Percentiles rank a stretch among this genome's conserved stretches.
Conservation (phyloP, 345 rosid species). For the Aquilaria sinensis region DNA sequence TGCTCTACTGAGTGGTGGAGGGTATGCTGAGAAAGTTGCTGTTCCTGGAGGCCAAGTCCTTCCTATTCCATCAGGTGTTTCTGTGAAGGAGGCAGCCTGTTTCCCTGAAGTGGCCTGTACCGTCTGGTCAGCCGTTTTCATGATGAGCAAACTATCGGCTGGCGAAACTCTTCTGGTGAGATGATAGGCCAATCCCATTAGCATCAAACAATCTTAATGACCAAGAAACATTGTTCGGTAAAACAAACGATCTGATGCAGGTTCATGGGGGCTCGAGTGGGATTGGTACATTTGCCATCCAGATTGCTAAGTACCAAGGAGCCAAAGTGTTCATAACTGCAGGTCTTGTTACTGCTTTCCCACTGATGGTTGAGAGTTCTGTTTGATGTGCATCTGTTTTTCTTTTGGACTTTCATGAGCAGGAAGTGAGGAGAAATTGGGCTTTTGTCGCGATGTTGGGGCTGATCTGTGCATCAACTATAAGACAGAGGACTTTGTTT, state of each 20-base stretch:
- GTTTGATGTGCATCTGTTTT: background rate
- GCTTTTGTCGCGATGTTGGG: constrained; percentile 76
- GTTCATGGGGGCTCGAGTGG: constrained; percentile 97
- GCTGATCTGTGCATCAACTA: constrained; percentile 86
- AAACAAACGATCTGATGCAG: constrained; percentile 21
- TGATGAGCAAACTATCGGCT: constrained; percentile 55
- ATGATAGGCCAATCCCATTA: constrained; percentile 1
- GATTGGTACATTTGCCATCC: constrained; percentile 87
- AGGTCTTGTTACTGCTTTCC: constrained; percentile 31
- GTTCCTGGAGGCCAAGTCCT: constrained; percentile 70
- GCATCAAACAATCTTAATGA: background rate
- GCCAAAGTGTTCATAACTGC: constrained; percentile 74
- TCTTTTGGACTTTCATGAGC: constrained; percentile 5
- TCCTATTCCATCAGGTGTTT: constrained; percentile 51
- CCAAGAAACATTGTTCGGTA: too few species aligned
- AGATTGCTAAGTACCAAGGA: constrained; percentile 69
- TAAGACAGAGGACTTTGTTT: constrained; percentile 86
- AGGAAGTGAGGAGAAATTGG: constrained; percentile 78
- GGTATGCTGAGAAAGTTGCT: constrained; percentile 77
- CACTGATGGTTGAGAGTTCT: background rate
- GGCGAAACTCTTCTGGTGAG: constrained; percentile 74
- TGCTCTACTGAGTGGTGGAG: constrained; percentile 91
- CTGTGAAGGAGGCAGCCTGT: constrained; percentile 58
- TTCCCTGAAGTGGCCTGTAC: constrained; percentile 91
- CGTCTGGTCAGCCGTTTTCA: constrained; percentile 86